Evolutionary conservation across 2,329 filamentous ascomycete species (phyloP).

Genomic region (Clonostachys rhizophaga): DNA sequence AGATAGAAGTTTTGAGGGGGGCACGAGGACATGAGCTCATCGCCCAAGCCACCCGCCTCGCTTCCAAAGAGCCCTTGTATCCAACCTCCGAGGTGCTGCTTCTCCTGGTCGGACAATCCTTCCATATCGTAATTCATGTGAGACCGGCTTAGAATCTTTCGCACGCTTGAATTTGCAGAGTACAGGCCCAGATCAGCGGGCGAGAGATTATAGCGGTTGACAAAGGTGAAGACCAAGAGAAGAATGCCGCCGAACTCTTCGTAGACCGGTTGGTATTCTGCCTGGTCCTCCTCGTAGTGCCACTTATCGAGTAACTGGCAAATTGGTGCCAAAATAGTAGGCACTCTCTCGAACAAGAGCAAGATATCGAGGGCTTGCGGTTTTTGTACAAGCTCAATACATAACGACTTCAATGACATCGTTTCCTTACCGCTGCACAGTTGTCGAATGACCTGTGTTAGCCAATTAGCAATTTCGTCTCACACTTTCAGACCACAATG

Average conservation of each 20-base stretch:
- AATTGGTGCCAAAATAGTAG: constrained; percentile 66
- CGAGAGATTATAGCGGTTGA: constrained; percentile 69
- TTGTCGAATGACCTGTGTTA: constrained; percentile 55
- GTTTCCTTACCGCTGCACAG: constrained; percentile 72
- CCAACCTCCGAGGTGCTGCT: constrained; percentile 66
- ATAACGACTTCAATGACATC: constrained; percentile 72
- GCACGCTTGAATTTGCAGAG: constrained; percentile 60
- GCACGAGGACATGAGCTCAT: constrained; percentile 78
- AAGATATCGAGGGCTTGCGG: constrained; percentile 70
- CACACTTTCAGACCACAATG: background rate
- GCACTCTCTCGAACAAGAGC: constrained; percentile 68
- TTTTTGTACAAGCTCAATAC: constrained; percentile 67
- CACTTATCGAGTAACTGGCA: constrained; percentile 74
- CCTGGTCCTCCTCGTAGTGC: constrained; percentile 79
- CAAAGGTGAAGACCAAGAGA: constrained; percentile 67
- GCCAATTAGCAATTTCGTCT: background rate
- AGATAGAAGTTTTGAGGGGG: constrained; percentile 80
- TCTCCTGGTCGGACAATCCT: constrained; percentile 60
- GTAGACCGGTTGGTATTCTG: constrained; percentile 79
- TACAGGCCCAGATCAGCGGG: constrained; percentile 59
- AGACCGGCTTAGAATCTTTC: constrained; percentile 57
- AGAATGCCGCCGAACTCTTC: constrained; percentile 80
- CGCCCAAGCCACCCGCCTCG: constrained; percentile 68
- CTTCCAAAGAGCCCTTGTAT: constrained; percentile 72
- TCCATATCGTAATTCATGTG: constrained; percentile 51